Evolutionary conservation across 1,284 basidiomycete genomes (phyloP), one percentile per base, ranked within the genome.

Genomic region (Rhodotorula sp.): DNA sequence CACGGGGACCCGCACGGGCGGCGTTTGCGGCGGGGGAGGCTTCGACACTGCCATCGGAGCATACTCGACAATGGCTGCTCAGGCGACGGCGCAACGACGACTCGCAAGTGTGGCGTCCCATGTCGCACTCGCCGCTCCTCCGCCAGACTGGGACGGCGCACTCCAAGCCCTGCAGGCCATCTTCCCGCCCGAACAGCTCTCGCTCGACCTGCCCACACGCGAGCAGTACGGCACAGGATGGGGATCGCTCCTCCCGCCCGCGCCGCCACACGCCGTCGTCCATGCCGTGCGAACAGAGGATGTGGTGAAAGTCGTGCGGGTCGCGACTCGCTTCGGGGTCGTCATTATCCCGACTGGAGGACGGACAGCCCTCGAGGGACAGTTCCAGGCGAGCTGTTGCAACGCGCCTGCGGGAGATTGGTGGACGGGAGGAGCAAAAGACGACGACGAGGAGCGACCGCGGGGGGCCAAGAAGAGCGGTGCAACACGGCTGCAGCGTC

Each of bases 301-400:
- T 70, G 88, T 90, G 10, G 87, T 88, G 22, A 82, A 83, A 70
- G 83, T 88, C 39, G 86, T 89, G 68, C 85, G 86, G 66, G 84
- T 88, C 64, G 86, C 89, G 1, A 84, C 81, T 29, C 84, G 85
- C 76, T 86, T 86, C 77, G 81, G 81, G 22, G 86, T 90, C 80
- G 88, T 88, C 2, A 78, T 91, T 32, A 84, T 84, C 2, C 84
- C 88, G 0, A 89, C 86, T 73, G 85, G 86, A 5, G 89, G 87
- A 4, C 88, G 86, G 5, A 91, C 89, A 0, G 85, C 83, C 74
- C 78, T 89, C 30, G 88, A 89, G 74, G 88, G 88, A 0, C 86
- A 89, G 73, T 87, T 83, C 72, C 48, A 48, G 24, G 22, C 62
- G 36, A 44, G 46, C 4, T 69, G 70, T 48, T 74, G 72, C 58